Evolutionary conservation across 495 filamentous ascomycete genomes (phyloP), one percentile per base, ranked within the genome.

Genomic region (Neurospora sublineolata): DNA sequence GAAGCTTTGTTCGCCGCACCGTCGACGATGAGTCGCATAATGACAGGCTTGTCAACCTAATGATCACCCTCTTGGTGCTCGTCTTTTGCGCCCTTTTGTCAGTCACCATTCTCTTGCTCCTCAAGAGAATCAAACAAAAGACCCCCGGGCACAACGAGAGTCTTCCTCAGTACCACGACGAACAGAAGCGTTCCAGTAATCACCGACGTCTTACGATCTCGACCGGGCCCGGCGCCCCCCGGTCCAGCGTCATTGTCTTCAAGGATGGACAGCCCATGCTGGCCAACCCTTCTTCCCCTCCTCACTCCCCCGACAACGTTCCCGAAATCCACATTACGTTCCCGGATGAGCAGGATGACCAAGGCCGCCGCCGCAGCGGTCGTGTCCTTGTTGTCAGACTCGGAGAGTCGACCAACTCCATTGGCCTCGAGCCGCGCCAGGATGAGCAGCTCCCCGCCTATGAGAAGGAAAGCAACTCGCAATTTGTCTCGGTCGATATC

Each of bases 311-410:
- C n/a, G 86, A 83, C 74, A 85, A 86, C 71, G 88, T 98, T 14
- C 95, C 95, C 12, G 93, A 97, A 82, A 99, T 99, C 77, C 93
- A 94, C 80, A 97, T 99, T 78, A 99, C 95, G 0, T 97, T 99
- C 83, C 95, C 95, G 16, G 95, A 99, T 75, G 94, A 98, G 85
- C 88, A 91, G 69, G 94, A 94, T 76, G 91, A 97, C 75, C 88
- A 89, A 60, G 96, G 96, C 70, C 91, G 91, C 79, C 87, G 87
- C 72, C 92, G 91, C 83, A 94, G 91, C 68, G 94, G 94, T 37
- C 87, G 93, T 11, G 91, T 97, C 36, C 91, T 99, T n/a, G 87
- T 98, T 12, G 94, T 99, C 36, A 86, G 91, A 60, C 93, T 99
- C 73, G 94, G 94, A 72, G 96, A 98, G 67, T 90, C 92, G 60